These are phyloP conservation scores for Colletotrichum salicis DNA, from an alignment of 2,329 filamentous ascomycete genomes.

Conservation along the genomic window DNA sequence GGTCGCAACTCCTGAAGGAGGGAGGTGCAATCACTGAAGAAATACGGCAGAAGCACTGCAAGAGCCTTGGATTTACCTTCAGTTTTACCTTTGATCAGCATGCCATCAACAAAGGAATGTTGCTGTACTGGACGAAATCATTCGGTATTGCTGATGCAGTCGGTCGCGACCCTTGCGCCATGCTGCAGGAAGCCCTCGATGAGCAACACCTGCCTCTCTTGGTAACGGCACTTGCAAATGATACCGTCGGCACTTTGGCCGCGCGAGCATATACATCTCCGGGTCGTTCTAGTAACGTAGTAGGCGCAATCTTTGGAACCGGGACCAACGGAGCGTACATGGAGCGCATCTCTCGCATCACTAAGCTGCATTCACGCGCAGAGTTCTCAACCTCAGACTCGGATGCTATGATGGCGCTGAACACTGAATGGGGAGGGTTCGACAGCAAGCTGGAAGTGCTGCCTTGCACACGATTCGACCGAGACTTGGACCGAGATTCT, in stretches of 20 bases:
- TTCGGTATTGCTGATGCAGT: conserved; percentile 82
- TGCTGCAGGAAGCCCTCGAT: conserved; percentile 79
- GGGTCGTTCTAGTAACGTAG: conserved; percentile 73
- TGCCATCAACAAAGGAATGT: conserved; percentile 75
- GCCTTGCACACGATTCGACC: conserved; percentile 77
- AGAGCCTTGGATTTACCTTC: conserved; percentile 45
- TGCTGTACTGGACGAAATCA: conserved; percentile 85
- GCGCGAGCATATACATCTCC: conserved; percentile 82
- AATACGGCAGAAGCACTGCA: conserved; percentile 14
- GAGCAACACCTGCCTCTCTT: conserved; percentile 73
- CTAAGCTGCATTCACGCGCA: conserved; percentile 56
- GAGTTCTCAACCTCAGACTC: neutral
- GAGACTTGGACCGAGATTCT: conserved; percentile 71
- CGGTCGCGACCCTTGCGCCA: conserved; percentile 77
- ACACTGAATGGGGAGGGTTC: conserved; percentile 85
- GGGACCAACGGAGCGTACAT: conserved; percentile 81
- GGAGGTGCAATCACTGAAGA: neutral
- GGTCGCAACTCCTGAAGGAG: conserved; percentile 4
- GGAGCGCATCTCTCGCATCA: conserved; percentile 75
- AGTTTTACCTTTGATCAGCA: conserved; percentile 81
- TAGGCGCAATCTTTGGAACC: conserved; percentile 84
- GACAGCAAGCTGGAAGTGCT: conserved; percentile 77
- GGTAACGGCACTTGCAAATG: conserved; percentile 80
- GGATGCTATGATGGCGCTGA: conserved; percentile 76
- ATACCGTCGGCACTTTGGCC: conserved; percentile 84